phyloP scores from a whole-genome alignment of 768 basidiomycete genomes.

The Agrocybe chaxingu region DNA sequence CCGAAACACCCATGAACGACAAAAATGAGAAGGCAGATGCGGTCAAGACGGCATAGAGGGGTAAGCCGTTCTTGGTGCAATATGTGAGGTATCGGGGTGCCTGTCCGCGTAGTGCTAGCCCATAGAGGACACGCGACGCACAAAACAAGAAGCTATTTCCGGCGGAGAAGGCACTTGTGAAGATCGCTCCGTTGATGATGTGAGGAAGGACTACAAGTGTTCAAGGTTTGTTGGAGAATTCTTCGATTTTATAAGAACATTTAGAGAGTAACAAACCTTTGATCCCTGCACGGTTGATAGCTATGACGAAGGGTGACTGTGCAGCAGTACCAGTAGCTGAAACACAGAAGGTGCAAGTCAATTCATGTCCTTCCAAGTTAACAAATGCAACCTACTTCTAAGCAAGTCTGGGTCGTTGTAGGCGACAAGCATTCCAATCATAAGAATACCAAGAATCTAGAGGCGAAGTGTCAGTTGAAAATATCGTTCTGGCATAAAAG shows the following conservation, averaged over 20 bases:
- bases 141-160: conserved; percentile 65
- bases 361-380: not conserved
- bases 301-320: conserved; percentile 83
- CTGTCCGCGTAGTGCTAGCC: conserved; percentile 50
- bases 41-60: conserved; percentile 35
- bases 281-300: conserved; percentile 69
- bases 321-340: conserved; percentile 59
- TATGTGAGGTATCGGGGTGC: conserved; percentile 40
- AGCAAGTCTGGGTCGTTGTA: conserved; percentile 58
- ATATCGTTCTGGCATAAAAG: not conserved
- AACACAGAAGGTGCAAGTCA: not conserved
- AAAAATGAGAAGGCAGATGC: conserved; percentile 39
- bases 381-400: conserved; percentile 19
- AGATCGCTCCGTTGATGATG: conserved; percentile 70
- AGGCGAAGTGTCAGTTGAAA: not conserved
- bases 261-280: conserved; percentile 34
- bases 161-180: conserved; percentile 72
- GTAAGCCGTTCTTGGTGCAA: conserved; percentile 48
- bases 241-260: conserved; percentile 4
- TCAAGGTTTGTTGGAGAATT: conserved; percentile 11
- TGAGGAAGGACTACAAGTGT: conserved; percentile 47
- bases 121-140: conserved; percentile 49
- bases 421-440: conserved; percentile 79
- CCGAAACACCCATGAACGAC: conserved; percentile 66
- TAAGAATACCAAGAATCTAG: conserved; percentile 64